phyloP scores from a whole-genome alignment of 1,284 basidiomycete species.

The Naganishia sp. region DNA sequence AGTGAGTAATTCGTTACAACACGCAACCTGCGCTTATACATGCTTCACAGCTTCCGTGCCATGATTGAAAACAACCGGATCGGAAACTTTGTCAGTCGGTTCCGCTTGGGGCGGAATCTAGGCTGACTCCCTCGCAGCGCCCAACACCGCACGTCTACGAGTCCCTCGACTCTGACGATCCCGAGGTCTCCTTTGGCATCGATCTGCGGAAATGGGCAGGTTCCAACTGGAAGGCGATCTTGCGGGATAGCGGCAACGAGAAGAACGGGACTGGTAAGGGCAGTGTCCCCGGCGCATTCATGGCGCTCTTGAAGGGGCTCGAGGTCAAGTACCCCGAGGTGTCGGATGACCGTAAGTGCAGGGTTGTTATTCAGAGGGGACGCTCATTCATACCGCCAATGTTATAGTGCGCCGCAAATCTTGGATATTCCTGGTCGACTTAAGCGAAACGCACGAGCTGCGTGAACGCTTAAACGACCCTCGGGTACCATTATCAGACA shows the following conservation, averaged over 20 bases:
- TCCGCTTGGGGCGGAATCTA: too few species aligned
- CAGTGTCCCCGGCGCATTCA: slow-evolving; percentile 70
- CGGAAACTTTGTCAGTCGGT: slow-evolving; percentile 67
- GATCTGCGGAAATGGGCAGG: slow-evolving; percentile 80
- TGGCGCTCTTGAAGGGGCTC: slow-evolving; percentile 67
- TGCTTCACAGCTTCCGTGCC: slow-evolving; percentile 36
- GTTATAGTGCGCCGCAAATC: slow-evolving; percentile 74
- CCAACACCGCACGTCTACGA: slow-evolving; percentile 81
- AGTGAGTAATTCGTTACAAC: slow-evolving; percentile 57
- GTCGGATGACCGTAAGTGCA: slow-evolving; percentile 65
- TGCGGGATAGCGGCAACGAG: slow-evolving; percentile 59
- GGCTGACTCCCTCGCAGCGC: slow-evolving; percentile 43
- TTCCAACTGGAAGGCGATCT: slow-evolving; percentile 58
- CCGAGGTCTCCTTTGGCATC: slow-evolving; percentile 82
- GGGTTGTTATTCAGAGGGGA: neutral
- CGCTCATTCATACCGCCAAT: too few species aligned
- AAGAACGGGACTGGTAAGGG: slow-evolving; percentile 53
- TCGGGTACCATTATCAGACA: slow-evolving; percentile 62
- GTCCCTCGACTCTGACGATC: slow-evolving; percentile 72
- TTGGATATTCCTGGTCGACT: slow-evolving; percentile 88
- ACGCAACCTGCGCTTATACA: slow-evolving; percentile 33
- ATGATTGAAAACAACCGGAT: slow-evolving; percentile 87
- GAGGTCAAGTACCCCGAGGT: slow-evolving; percentile 66
- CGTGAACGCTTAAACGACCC: slow-evolving; percentile 77
- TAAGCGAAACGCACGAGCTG: slow-evolving; percentile 76